Evolutionary conservation across 768 basidiomycete genomes (phyloP).

Genomic region (Neoboletus subvelutipes): DNA sequence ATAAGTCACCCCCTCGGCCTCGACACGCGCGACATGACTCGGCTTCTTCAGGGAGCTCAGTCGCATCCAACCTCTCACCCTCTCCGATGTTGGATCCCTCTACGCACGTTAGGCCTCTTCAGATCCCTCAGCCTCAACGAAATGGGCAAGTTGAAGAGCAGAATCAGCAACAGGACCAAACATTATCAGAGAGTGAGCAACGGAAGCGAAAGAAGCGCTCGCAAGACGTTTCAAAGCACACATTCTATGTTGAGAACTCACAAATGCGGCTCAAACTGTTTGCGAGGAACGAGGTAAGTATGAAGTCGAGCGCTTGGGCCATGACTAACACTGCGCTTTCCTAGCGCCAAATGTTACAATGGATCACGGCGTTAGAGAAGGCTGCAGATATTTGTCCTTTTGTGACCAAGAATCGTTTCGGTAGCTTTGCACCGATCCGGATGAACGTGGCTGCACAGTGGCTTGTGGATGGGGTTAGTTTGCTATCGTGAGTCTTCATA

Average conservation of each 20-base stretch:
- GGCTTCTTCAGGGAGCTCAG: constrained; percentile 35
- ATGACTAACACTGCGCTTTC: constrained; percentile 3
- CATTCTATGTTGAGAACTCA: constrained; percentile 90
- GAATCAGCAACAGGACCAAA: constrained; percentile 20
- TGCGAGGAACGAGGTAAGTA: constrained; percentile 77
- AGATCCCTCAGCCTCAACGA: constrained; percentile 16
- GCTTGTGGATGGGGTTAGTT: constrained; percentile 92
- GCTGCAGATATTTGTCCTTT: constrained; percentile 77
- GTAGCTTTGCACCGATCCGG: constrained; percentile 90
- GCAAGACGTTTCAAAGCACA: constrained; percentile 83
- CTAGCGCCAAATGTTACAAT: constrained; percentile 94
- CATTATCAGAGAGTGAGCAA: constrained; percentile 35
- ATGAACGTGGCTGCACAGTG: constrained; percentile 94
- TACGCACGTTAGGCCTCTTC: constrained; percentile 64
- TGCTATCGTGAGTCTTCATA: neutral
- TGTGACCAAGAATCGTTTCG: constrained; percentile 81
- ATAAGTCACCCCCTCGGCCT: neutral
- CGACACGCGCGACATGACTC: constrained; percentile 15
- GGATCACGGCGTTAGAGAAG: constrained; percentile 88
- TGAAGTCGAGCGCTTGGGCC: neutral
- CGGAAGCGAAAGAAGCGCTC: constrained; percentile 47
- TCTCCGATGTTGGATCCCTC: constrained; percentile 79
- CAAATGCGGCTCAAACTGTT: constrained; percentile 86
- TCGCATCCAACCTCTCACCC: constrained; percentile 40
- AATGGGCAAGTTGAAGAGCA: constrained; percentile 13